A percentile compares a stretch with the other conserved stretches of the same genome.
phyloP scores from a whole-genome alignment of 2,329 filamentous ascomycete species.

The Neophaeococcomyces aloes region DNA sequence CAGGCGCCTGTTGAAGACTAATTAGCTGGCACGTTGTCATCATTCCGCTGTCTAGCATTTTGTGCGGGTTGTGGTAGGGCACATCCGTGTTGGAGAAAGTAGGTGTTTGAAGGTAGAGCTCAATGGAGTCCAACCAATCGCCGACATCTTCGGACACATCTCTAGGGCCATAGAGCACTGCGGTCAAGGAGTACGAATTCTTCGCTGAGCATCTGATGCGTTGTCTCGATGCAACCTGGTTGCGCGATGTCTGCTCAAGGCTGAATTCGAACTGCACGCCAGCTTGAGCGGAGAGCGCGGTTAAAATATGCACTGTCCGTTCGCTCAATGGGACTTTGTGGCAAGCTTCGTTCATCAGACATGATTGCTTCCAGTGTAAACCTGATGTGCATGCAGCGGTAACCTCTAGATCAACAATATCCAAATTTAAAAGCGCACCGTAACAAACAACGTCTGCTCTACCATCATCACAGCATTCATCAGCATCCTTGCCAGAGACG shows the following conservation, averaged over 20 bases:
- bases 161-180: slow-evolving; percentile 13
- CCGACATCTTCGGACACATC: slow-evolving; percentile 21
- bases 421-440: too few relatives aligned
- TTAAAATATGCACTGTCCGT: not conserved
- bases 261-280: not conserved
- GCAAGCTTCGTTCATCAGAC: not conserved
- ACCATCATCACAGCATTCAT: too few relatives aligned
- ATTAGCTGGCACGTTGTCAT: not conserved
- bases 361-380: too few relatives aligned
- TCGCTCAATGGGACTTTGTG: not conserved
- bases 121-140: slow-evolving; percentile 19
- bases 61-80: slow-evolving; percentile 23
- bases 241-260: slow-evolving; percentile 14
- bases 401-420: too few relatives aligned
- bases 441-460: too few relatives aligned
- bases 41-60: not conserved
- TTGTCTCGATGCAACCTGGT: slow-evolving; percentile 19
- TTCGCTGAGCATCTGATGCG: slow-evolving; percentile 17
- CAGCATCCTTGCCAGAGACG: too few relatives aligned
- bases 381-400: too few relatives aligned
- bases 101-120: slow-evolving; percentile 23
- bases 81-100: slow-evolving; percentile 19
- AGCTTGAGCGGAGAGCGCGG: not conserved
- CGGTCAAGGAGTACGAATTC: slow-evolving; percentile 18
- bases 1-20: not conserved